Percentiles rank a stretch among this genome's conserved stretches.
Conservation (phyloP, 2,329 filamentous ascomycete genomes). For the Rutstroemia sp. region DNA sequence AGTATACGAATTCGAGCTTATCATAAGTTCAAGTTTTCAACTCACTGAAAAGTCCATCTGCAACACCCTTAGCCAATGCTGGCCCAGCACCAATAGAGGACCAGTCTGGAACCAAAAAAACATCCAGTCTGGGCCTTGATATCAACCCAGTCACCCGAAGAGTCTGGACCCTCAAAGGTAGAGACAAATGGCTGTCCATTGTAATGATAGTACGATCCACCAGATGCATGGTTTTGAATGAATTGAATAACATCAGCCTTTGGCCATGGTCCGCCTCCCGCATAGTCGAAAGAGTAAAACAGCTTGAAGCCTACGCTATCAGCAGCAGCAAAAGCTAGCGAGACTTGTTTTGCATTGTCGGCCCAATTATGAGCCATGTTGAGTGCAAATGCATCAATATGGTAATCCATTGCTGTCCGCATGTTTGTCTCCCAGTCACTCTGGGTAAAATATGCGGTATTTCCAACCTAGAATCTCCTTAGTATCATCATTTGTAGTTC, state of each 20-base stretch:
- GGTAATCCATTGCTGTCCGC: constrained; percentile 24
- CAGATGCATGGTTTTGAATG: neutral
- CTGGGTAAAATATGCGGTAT: neutral
- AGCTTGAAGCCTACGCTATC: constrained; percentile 24
- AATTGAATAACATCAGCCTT: neutral
- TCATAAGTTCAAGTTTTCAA: too few species aligned
- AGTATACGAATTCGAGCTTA: too few species aligned
- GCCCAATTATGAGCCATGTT: constrained; percentile 22
- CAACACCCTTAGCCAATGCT: too few species aligned
- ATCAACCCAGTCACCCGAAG: neutral
- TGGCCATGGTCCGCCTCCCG: constrained; percentile 4
- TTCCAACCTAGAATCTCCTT: neutral
- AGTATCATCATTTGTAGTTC: neutral
- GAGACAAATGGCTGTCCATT: neutral
- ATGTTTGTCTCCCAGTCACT: constrained; percentile 26
- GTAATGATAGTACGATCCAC: neutral
- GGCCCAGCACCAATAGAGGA: neutral
- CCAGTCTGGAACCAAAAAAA: neutral
- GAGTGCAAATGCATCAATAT: constrained; percentile 29
- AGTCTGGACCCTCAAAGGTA: neutral
- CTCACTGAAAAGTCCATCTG: too few species aligned
- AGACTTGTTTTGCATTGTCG: constrained; percentile 23
- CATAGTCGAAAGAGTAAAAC: constrained; percentile 29
- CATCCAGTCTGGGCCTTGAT: neutral
- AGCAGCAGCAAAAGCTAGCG: constrained; percentile 23